Conservation (phyloP, 2,329 filamentous ascomycete genomes). For the Talaromyces sp. region DNA sequence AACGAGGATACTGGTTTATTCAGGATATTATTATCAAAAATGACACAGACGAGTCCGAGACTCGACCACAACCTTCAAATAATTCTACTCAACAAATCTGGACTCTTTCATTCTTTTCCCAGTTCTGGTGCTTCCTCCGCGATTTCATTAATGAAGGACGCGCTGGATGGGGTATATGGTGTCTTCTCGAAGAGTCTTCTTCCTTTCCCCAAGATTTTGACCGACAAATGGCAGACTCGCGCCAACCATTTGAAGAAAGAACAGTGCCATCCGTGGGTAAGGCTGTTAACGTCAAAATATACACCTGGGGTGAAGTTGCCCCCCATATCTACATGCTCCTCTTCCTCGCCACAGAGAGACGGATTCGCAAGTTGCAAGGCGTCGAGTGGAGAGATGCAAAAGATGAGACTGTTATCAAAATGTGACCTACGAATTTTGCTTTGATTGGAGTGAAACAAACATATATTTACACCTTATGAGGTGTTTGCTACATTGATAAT, state of each 20-base stretch:
- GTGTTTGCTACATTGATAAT: too few relatives aligned
- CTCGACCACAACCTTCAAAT: neutral
- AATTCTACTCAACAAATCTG: constrained; percentile 19
- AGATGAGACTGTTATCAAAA: constrained; percentile 51
- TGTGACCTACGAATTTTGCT: constrained; percentile 25
- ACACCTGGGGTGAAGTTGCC: constrained; percentile 71
- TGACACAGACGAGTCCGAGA: neutral
- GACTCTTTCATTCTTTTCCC: constrained; percentile 28
- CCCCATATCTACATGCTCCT: constrained; percentile 70
- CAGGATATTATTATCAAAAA: constrained; percentile 23
- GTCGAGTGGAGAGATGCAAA: constrained; percentile 63
- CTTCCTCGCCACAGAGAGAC: constrained; percentile 64
- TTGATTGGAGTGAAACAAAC: neutral
- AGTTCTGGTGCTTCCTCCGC: constrained; percentile 38
- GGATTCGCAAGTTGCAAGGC: constrained; percentile 50
- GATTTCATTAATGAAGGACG: constrained; percentile 34
- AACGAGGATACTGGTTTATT: constrained; percentile 75
- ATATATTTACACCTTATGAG: too few relatives aligned
- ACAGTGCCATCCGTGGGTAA: constrained; percentile 14
- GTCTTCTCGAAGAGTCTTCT: constrained; percentile 22
- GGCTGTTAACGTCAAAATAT: constrained; percentile 46
- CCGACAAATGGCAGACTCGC: neutral
- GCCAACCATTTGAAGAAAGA: neutral
- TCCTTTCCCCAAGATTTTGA: neutral
- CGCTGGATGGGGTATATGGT: constrained; percentile 44